phyloP scores from a whole-genome alignment of 2,329 filamentous ascomycete species.

The Stagonosporopsis chrysanthemi region DNA sequence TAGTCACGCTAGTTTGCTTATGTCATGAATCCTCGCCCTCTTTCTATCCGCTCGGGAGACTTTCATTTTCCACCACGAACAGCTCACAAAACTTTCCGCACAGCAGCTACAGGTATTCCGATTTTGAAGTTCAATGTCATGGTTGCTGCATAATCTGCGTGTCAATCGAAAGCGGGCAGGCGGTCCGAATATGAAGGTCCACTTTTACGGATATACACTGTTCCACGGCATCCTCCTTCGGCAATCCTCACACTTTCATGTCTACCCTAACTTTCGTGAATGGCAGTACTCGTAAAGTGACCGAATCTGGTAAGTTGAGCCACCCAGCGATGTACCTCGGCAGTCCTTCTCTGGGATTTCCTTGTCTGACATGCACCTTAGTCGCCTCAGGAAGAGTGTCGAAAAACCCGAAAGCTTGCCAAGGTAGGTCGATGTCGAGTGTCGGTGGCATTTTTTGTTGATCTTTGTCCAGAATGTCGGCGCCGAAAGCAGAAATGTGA shows the following conservation, averaged over 20 bases:
- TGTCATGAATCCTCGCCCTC: not conserved
- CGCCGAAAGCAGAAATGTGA: conserved; percentile 20
- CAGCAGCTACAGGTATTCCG: not conserved
- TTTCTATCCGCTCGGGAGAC: too few species aligned
- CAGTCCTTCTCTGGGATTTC: not conserved
- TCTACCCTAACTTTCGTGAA: not conserved
- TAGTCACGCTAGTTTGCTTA: conserved; percentile 1
- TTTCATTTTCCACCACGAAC: not conserved
- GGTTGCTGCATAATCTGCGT: not conserved
- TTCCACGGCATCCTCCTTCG: not conserved
- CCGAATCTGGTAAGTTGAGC: not conserved
- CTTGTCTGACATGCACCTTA: not conserved
- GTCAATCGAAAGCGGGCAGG: not conserved
- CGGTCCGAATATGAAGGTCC: not conserved
- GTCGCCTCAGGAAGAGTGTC: conserved; percentile 3
- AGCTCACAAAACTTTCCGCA: not conserved
- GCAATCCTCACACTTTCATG: not conserved
- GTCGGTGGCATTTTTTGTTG: not conserved
- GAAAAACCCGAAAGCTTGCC: conserved; percentile 19
- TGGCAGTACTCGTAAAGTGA: not conserved
- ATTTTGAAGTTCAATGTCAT: not conserved
- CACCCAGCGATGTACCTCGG: too few species aligned
- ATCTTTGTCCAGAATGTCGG: conserved; percentile 6
- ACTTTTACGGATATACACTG: not conserved
- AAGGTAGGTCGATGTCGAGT: not conserved